Conservation (phyloP, 805 yeast genomes). For the Candida railenensis region DNA sequence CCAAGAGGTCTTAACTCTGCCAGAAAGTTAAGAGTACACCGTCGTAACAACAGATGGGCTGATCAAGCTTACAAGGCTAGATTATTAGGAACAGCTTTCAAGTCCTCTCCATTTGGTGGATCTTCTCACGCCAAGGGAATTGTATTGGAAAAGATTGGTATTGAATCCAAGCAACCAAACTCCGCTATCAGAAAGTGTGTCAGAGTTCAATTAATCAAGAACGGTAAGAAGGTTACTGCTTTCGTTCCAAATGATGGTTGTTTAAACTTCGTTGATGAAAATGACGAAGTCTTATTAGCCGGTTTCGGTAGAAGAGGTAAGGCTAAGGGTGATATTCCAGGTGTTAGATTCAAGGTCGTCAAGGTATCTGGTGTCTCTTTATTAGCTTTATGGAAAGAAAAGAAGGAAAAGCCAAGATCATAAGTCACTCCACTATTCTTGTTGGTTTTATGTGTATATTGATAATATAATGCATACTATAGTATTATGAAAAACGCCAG, state of each 20-base stretch:
- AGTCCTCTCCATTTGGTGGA: constrained; percentile 99
- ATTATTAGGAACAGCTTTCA: constrained; percentile 99
- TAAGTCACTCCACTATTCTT: constrained; percentile 40
- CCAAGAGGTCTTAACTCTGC: constrained; percentile 99
- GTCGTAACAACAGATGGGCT: constrained; percentile 99
- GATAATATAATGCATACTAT: constrained; percentile 19
- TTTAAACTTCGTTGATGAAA: constrained; percentile 99
- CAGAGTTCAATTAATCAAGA: constrained; percentile 99
- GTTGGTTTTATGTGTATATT: constrained; percentile 18
- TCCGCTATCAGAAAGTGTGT: constrained; percentile 99
- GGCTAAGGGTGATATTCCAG: constrained; percentile 99
- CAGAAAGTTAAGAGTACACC: constrained; percentile 99
- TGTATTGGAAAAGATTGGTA: constrained; percentile 98
- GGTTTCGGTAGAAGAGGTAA: constrained; percentile 99
- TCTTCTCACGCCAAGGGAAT: constrained; percentile 99
- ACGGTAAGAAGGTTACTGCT: constrained; percentile 99
- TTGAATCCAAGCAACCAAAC: constrained; percentile 99
- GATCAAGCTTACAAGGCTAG: constrained; percentile 97
- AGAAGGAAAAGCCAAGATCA: constrained; percentile 99
- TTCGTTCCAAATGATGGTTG: constrained; percentile 99
- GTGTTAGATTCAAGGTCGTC: constrained; percentile 99
- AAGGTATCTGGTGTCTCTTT: constrained; percentile 99
- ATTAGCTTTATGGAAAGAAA: constrained; percentile 99
- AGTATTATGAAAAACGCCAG: constrained; percentile 2
- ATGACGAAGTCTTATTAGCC: constrained; percentile 98